phyloP scores from a whole-genome alignment of 257 asterid genomes.

The Nicotiana sylvestris region DNA sequence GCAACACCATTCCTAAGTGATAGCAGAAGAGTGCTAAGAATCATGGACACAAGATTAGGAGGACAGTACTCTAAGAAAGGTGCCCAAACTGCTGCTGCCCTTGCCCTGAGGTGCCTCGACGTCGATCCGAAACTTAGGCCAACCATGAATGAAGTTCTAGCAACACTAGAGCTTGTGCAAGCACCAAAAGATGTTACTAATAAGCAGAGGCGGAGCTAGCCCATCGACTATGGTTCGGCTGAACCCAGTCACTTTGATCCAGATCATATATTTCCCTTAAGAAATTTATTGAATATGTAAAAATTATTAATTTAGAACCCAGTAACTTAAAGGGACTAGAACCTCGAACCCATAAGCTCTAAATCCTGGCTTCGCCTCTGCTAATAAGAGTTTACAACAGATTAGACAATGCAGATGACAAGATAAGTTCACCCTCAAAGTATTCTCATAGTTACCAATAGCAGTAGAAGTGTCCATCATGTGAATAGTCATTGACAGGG shows the following conservation, averaged over 20 bases:
- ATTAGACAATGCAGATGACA: neutral
- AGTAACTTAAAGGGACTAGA: too few relatives aligned
- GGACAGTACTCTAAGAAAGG: conserved; percentile 57
- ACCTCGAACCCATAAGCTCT: too few relatives aligned
- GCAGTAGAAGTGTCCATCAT: neutral
- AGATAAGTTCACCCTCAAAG: neutral
- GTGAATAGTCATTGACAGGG: neutral
- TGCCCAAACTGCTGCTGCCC: conserved; percentile 49
- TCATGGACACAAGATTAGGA: conserved; percentile 66
- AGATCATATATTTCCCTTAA: too few relatives aligned
- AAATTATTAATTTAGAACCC: too few relatives aligned
- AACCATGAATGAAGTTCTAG: conserved; percentile 44
- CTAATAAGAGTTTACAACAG: conserved; percentile 13
- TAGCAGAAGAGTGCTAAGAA: conserved; percentile 42
- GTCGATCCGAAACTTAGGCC: conserved; percentile 47
- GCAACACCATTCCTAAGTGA: conserved; percentile 53
- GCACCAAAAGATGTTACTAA: conserved; percentile 20
- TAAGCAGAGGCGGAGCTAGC: too few relatives aligned
- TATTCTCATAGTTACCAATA: neutral
- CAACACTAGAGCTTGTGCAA: conserved; percentile 31
- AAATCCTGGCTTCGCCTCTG: too few relatives aligned
- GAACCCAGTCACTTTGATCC: too few relatives aligned
- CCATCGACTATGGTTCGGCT: too few relatives aligned
- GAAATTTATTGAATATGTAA: too few relatives aligned
- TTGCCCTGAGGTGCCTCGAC: conserved; percentile 46